phyloP scores from a whole-genome alignment of 2,329 filamentous ascomycete species.

The Fusarium nygamai region DNA sequence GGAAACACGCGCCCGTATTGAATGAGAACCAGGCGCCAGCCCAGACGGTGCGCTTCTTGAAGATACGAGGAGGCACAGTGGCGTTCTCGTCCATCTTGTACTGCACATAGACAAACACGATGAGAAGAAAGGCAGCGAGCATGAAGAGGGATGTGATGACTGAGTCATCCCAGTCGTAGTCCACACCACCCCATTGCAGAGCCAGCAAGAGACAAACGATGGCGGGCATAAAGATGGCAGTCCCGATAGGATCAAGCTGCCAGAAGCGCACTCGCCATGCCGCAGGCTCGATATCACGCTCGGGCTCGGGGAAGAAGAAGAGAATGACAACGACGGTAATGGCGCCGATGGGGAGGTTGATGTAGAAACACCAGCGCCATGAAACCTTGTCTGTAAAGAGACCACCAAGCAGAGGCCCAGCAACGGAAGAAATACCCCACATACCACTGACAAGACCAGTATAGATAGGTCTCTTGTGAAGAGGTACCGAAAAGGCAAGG shows the following conservation, averaged over 20 bases:
- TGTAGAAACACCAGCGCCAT: conserved; percentile 56
- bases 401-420: conserved; percentile 49
- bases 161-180: conserved; percentile 45
- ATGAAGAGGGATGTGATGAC: conserved; percentile 46
- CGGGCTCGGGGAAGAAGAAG: conserved; percentile 42
- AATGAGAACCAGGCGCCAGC: conserved; percentile 50
- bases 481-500: conserved; percentile 51
- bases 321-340: conserved; percentile 47
- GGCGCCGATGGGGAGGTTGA: conserved; percentile 52
- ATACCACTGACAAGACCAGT: conserved; percentile 53
- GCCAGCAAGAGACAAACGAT: conserved; percentile 60
- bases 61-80: conserved; percentile 55
- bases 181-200: conserved; percentile 59
- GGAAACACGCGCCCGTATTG: conserved; percentile 50
- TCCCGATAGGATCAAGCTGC: conserved; percentile 47
- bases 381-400: conserved; percentile 49
- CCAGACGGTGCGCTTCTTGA: conserved; percentile 53
- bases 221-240: conserved; percentile 47
- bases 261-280: conserved; percentile 40
- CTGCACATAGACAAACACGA: conserved; percentile 52
- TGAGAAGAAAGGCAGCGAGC: conserved; percentile 46
- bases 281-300: conserved; percentile 37
- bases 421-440: conserved; percentile 56
- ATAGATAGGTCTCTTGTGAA: conserved; percentile 48
- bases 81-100: conserved; percentile 52